Conservation (phyloP, 1,284 basidiomycete species). For the Heterobasidion annosum region DNA sequence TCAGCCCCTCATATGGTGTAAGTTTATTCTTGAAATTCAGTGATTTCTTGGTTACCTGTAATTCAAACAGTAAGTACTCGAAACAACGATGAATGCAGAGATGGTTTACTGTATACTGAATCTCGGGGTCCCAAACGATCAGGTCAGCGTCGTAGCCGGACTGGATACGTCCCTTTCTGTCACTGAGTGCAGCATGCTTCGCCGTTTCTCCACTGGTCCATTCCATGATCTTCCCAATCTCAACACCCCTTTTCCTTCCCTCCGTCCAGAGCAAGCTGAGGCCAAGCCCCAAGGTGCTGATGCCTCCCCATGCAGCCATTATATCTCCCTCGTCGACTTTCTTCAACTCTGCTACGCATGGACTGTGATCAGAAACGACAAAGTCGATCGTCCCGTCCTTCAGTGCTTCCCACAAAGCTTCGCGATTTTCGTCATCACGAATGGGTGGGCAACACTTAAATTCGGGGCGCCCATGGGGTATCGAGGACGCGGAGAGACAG, state of each 20-base stretch:
- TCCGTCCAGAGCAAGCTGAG: constrained; percentile 84
- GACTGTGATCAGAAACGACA: constrained; percentile 91
- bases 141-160: constrained; percentile 81
- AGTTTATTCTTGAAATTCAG: constrained; percentile 90
- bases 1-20: constrained; percentile 77
- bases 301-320: constrained; percentile 90
- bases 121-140: constrained; percentile 74
- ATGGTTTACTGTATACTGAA: constrained; percentile 47
- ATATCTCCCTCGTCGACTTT: constrained; percentile 71
- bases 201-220: constrained; percentile 74
- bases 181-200: constrained; percentile 62
- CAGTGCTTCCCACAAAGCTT: constrained; percentile 73
- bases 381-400: constrained; percentile 78
- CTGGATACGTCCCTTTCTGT: constrained; percentile 61
- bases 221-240: constrained; percentile 55
- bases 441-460: constrained; percentile 97
- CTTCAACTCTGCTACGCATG: constrained; percentile 80
- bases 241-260: constrained; percentile 45
- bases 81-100: background rate
- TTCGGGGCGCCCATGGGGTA: constrained; percentile 66
- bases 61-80: background rate
- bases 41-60: constrained; percentile 60
- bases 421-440: constrained; percentile 62
- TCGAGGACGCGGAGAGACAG: constrained; percentile 51
- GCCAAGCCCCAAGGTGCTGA: constrained; percentile 82